phyloP scores from a whole-genome alignment of 2,329 filamentous ascomycete species.

The Fusarium haematococcum region DNA sequence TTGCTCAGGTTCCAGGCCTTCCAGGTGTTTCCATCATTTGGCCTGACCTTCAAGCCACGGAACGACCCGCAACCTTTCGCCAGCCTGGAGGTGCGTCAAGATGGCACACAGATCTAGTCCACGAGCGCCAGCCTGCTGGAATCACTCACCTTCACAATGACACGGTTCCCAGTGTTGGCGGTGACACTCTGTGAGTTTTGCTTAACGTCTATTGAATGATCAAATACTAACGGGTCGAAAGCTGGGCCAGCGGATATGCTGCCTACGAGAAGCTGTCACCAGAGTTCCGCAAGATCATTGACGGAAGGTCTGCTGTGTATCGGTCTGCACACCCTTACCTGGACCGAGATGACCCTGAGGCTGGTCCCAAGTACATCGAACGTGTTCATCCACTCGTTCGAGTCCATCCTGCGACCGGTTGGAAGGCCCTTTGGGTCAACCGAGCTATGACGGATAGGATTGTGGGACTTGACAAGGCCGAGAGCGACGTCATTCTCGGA shows the following conservation, averaged over 20 bases:
- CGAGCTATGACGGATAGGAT: slow-evolving; percentile 76
- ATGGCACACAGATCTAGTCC: slow-evolving; percentile 79
- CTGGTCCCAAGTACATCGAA: slow-evolving; percentile 75
- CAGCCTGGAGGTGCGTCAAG: slow-evolving; percentile 74
- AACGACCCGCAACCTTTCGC: slow-evolving; percentile 71
- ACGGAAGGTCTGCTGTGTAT: slow-evolving; percentile 74
- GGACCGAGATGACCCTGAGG: slow-evolving; percentile 69
- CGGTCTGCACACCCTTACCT: slow-evolving; percentile 75
- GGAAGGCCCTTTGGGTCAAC: slow-evolving; percentile 81
- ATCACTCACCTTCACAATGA: slow-evolving; percentile 79
- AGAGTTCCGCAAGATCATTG: slow-evolving; percentile 76
- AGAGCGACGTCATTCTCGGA: slow-evolving; percentile 75
- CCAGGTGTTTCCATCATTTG: slow-evolving; percentile 75
- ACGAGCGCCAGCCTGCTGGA: slow-evolving; percentile 77
- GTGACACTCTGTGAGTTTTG: slow-evolving; percentile 69
- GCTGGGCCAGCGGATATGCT: slow-evolving; percentile 76
- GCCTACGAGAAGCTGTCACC: slow-evolving; percentile 81
- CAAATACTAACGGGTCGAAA: background rate
- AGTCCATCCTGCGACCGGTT: slow-evolving; percentile 78
- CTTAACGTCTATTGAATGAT: background rate
- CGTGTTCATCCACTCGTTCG: slow-evolving; percentile 76
- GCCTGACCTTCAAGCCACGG: slow-evolving; percentile 75
- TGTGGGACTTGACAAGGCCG: slow-evolving; percentile 74
- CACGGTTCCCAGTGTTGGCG: slow-evolving; percentile 72
- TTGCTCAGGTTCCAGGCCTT: slow-evolving; percentile 75